Evolutionary conservation across 2,329 filamentous ascomycete genomes (phyloP).

Genomic region (Pleochaeta shiraiana): DNA sequence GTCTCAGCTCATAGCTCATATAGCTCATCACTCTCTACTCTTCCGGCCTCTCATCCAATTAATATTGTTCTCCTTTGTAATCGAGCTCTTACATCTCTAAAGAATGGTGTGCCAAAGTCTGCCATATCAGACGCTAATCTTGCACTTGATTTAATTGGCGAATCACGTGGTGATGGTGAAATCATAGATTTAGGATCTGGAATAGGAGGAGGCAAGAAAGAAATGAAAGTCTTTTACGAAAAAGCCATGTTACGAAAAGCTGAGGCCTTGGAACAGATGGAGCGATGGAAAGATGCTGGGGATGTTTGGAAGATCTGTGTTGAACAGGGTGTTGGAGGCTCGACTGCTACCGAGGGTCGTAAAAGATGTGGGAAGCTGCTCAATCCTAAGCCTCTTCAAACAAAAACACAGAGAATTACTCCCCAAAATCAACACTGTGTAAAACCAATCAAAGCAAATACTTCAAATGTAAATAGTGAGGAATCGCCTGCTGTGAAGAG

Average conservation of each 20-base stretch:
- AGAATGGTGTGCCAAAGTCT: constrained; percentile 77
- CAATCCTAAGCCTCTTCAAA: constrained; percentile 35
- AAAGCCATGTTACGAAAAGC: constrained; percentile 91
- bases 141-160: constrained; percentile 60
- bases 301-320: constrained; percentile 65
- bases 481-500: constrained; percentile 58
- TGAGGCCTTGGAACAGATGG: constrained; percentile 86
- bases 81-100: constrained; percentile 70
- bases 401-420: constrained; percentile 24
- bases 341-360: constrained; percentile 63
- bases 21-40: constrained; percentile 46
- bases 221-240: constrained; percentile 83
- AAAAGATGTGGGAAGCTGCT: constrained; percentile 76
- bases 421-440: constrained; percentile 16
- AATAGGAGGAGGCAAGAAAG: constrained; percentile 42
- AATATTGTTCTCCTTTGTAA: constrained; percentile 82
- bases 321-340: constrained; percentile 66
- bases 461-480: constrained; percentile 23
- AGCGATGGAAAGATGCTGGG: constrained; percentile 75
- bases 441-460: constrained; percentile 19
- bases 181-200: constrained; percentile 43
- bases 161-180: constrained; percentile 58
- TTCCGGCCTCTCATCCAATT: constrained; percentile 64
- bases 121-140: constrained; percentile 69
- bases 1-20: constrained; percentile 70